Conservation (phyloP, 2,329 filamentous ascomycete genomes). For the Aspergillus sp. region DNA sequence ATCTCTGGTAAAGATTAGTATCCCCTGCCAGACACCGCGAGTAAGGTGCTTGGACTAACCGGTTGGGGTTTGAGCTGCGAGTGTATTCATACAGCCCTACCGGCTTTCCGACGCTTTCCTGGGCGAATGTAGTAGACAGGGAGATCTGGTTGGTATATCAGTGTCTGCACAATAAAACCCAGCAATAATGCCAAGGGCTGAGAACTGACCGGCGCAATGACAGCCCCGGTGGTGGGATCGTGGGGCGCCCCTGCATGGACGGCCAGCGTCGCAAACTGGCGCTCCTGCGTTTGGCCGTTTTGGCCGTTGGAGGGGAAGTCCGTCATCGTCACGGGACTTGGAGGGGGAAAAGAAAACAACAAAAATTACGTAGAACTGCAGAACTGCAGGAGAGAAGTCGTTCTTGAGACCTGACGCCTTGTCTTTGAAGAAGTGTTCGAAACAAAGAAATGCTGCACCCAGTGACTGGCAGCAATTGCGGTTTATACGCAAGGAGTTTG, state of each 20-base stretch:
- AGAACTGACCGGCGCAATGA: constrained; percentile 73
- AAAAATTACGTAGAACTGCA: neutral
- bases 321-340: constrained; percentile 14
- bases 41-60: constrained; percentile 37
- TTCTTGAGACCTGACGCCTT: neutral
- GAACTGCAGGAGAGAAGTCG: neutral
- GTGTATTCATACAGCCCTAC: constrained; percentile 92
- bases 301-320: constrained; percentile 14
- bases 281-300: constrained; percentile 57
- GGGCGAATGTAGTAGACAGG: constrained; percentile 94
- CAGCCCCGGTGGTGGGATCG: constrained; percentile 87
- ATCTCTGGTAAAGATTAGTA: constrained; percentile 51
- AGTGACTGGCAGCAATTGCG: neutral
- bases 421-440: neutral
- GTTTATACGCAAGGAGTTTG: constrained; percentile 6
- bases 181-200: neutral
- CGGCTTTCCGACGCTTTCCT: constrained; percentile 81
- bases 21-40: neutral
- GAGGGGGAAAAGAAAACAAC: constrained; percentile 11
- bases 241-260: constrained; percentile 92
- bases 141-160: constrained; percentile 64
- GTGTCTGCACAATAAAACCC: neutral
- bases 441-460: neutral
- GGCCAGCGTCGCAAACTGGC: constrained; percentile 86
- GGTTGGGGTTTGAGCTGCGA: constrained; percentile 90